Percentiles rank a stretch among this genome's conserved stretches.
Evolutionary conservation across 176 grass and related monocot genomes (phyloP).

Genomic region (Oryza australiensis): DNA sequence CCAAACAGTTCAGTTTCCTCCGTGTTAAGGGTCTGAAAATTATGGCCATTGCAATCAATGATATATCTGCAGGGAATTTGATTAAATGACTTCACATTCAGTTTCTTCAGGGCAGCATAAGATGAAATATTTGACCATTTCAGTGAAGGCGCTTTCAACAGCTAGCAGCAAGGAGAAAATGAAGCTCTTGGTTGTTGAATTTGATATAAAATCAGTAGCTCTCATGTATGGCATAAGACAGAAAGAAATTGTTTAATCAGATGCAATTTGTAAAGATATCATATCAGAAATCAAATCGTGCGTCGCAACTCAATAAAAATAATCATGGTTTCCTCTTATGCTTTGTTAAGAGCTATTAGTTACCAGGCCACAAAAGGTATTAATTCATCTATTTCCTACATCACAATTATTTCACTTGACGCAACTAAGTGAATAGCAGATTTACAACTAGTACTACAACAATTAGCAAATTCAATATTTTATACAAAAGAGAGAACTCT

Average conservation of each 20-base stretch:
- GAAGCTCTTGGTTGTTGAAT: not conserved
- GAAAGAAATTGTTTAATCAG: not conserved
- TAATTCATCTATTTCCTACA: not conserved
- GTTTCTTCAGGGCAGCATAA: not conserved
- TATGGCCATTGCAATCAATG: not conserved
- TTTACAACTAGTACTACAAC: constrained; percentile 22
- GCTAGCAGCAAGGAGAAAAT: not conserved
- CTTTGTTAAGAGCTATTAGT: not conserved
- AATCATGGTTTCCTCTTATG: not conserved
- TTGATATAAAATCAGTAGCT: not conserved
- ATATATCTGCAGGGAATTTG: not conserved
- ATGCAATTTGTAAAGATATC: not conserved
- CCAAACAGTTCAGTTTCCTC: not conserved
- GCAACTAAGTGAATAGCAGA: constrained; percentile 9
- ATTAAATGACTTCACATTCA: not conserved
- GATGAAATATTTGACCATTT: not conserved
- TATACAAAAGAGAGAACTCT: not conserved
- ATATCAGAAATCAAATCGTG: not conserved
- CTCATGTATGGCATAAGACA: not conserved
- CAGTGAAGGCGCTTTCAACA: not conserved
- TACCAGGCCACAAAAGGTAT: not conserved
- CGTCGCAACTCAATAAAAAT: not conserved
- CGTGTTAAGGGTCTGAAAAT: not conserved
- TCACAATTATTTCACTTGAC: constrained; percentile 1
- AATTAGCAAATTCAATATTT: constrained; percentile 27